phyloP scores from a whole-genome alignment of 75 land plant species.

The Selaginella tamariscina region DNA sequence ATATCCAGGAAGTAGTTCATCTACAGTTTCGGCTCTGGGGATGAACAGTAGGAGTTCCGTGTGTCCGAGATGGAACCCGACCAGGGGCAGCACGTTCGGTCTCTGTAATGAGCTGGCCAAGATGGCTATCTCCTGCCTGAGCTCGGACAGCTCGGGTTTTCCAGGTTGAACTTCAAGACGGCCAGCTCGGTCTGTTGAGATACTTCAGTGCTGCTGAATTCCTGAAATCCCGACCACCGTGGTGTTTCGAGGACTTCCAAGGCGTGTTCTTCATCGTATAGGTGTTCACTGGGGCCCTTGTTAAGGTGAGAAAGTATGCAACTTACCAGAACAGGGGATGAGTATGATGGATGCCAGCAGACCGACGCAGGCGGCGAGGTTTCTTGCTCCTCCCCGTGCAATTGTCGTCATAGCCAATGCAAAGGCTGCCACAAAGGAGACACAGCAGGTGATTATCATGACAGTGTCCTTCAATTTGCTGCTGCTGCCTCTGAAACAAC shows the following conservation, averaged over 20 bases:
- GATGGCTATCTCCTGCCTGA: background rate
- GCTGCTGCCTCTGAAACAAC: background rate
- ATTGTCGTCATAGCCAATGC: background rate
- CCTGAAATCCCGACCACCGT: background rate
- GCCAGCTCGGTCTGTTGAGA: no score
- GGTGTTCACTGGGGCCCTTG: background rate
- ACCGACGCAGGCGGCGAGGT: background rate
- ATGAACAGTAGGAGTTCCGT: background rate
- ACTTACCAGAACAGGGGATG: background rate
- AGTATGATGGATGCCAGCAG: background rate
- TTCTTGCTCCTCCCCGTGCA: background rate
- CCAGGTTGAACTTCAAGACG: no score
- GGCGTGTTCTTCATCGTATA: background rate
- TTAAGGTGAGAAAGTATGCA: background rate
- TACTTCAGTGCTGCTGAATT: background rate
- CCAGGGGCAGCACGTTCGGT: background rate
- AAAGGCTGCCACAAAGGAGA: conserved; percentile 1
- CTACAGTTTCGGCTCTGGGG: background rate
- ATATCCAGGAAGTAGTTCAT: background rate
- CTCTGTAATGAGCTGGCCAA: background rate
- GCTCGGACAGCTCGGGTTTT: background rate
- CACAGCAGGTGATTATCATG: background rate
- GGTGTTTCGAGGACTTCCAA: background rate
- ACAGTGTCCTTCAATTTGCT: background rate
- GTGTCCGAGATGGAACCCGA: background rate